Conservation (phyloP, 805 yeast species). For the Yamadazyma takamatsuzukensis region DNA sequence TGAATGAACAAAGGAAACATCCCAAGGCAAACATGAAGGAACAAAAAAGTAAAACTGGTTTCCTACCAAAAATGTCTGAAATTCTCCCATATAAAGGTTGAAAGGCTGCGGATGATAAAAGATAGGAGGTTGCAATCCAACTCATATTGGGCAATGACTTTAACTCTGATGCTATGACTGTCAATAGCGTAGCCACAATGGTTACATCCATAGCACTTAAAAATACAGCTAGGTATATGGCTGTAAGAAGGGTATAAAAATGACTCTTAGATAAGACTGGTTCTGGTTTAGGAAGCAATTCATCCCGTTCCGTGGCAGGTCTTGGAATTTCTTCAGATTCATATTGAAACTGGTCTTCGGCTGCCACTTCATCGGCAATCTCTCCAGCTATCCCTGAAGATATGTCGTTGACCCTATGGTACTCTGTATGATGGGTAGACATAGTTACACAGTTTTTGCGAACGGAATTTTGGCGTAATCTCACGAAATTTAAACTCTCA, state of each 20-base stretch:
- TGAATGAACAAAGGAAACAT: slow-evolving; percentile 52
- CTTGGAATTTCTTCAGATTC: slow-evolving; percentile 4
- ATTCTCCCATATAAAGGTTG: slow-evolving; percentile 72
- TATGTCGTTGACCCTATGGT: slow-evolving; percentile 23
- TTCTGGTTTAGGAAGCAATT: slow-evolving; percentile 4
- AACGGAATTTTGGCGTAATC: no score
- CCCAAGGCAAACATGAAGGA: slow-evolving; percentile 54
- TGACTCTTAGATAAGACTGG: no score
- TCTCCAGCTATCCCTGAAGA: slow-evolving; percentile 31
- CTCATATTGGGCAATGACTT: slow-evolving; percentile 59
- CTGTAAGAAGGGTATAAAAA: slow-evolving; percentile 25
- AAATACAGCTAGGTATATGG: slow-evolving; percentile 41
- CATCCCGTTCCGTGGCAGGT: no score
- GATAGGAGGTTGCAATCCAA: slow-evolving; percentile 72
- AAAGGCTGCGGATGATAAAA: slow-evolving; percentile 65
- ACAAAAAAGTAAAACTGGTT: slow-evolving; percentile 48
- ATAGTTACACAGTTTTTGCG: no score
- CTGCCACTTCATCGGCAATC: slow-evolving; percentile 34
- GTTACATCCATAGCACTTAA: slow-evolving; percentile 68
- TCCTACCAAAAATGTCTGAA: slow-evolving; percentile 71
- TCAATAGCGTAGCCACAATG: slow-evolving; percentile 60
- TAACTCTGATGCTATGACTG: slow-evolving; percentile 67
- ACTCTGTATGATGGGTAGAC: no score
- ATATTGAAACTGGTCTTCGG: no score
- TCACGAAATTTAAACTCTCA: no score